These are phyloP conservation scores for Venustampulla echinocandica DNA, from an alignment of 495 filamentous ascomycete genomes.

Conservation along the genomic window DNA sequence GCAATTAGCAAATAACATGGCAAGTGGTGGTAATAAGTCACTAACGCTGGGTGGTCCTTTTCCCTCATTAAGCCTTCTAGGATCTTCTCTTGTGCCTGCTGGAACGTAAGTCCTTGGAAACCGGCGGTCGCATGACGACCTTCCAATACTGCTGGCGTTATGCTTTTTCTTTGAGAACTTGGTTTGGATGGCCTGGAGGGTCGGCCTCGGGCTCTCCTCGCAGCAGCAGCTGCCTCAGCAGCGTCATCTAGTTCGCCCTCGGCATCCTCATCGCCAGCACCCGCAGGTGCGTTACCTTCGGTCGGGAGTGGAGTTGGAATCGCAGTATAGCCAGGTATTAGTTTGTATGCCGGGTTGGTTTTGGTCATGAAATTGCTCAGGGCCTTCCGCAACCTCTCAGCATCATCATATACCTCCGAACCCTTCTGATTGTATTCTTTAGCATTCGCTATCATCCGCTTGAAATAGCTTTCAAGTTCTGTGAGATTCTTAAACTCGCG, in stretches of 20 bases:
- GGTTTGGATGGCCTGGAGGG: conserved; percentile 27
- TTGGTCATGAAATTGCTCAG: conserved; percentile 68
- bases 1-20: conserved; percentile 24
- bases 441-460: conserved; percentile 68
- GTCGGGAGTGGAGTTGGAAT: conserved; percentile 54
- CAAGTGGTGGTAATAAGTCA: conserved; percentile 18
- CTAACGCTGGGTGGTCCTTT: conserved; percentile 40
- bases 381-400: conserved; percentile 65
- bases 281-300: conserved; percentile 21
- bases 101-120: conserved; percentile 59
- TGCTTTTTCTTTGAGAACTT: too few relatives aligned
- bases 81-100: conserved; percentile 75
- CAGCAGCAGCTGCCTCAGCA: conserved; percentile 15
- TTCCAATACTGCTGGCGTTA: conserved; percentile 28
- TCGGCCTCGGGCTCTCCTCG: conserved; percentile 21
- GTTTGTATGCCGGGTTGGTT: conserved; percentile 63
- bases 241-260: conserved; percentile 31
- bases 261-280: conserved; percentile 22
- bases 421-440: conserved; percentile 61
- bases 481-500: conserved; percentile 55
- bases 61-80: conserved; percentile 57
- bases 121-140: conserved; percentile 39
- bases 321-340: conserved; percentile 45
- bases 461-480: conserved; percentile 61
- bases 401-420: conserved; percentile 60